A percentile compares a stretch with the other conserved stretches of the same genome.
Conservation (phyloP, 169 alveolate genomes). For the Cryptosporidium canis region DNA sequence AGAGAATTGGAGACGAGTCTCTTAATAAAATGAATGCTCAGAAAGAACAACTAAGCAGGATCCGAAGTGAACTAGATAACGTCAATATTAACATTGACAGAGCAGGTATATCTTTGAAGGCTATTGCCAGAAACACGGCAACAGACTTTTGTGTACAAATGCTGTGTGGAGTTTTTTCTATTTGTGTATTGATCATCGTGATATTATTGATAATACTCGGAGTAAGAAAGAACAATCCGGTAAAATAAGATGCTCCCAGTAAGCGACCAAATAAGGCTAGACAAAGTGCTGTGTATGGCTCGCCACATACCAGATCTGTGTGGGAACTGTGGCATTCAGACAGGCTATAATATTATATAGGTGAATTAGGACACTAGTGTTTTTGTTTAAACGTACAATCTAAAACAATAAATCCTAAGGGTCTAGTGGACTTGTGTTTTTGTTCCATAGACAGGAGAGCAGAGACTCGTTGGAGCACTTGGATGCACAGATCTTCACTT, state of each 20-base stretch:
- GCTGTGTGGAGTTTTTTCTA: constrained; percentile 38
- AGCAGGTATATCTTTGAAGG: constrained; percentile 25
- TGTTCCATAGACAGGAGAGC: constrained; percentile 8
- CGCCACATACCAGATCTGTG: no score
- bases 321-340: neutral
- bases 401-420: neutral
- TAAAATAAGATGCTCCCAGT: no score
- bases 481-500: neutral
- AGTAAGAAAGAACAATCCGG: neutral
- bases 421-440: neutral
- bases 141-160: constrained; percentile 66
- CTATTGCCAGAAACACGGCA: constrained; percentile 66
- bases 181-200: constrained; percentile 12
- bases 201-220: neutral
- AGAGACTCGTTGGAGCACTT: neutral
- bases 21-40: constrained; percentile 27
- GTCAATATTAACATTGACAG: constrained; percentile 7
- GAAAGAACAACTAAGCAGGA: constrained; percentile 36
- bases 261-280: no score
- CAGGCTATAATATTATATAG: neutral
- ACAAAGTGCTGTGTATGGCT: no score
- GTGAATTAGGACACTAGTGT: no score
- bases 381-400: no score
- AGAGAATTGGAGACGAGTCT: constrained; percentile 34
- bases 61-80: constrained; percentile 10